Percentiles rank a stretch among this genome's conserved stretches.
Evolutionary conservation across 768 basidiomycete species (phyloP).

Genomic region (Xerocomellus chrysenteron): DNA sequence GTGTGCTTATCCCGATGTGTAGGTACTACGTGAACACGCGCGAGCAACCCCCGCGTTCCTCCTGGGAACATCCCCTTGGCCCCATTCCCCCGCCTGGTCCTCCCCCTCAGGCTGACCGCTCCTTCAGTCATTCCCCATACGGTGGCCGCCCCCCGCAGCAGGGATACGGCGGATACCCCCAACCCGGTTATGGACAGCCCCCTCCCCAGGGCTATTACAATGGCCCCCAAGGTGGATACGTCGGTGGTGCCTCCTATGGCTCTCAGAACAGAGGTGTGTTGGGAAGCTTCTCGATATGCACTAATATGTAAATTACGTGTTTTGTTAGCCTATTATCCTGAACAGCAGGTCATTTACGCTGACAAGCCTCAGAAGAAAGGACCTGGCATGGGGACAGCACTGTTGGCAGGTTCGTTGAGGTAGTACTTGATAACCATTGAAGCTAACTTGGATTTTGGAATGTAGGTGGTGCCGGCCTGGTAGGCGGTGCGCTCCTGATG

Average conservation of each 20-base stretch:
- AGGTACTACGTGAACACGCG: constrained; percentile 81
- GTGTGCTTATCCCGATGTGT: constrained; percentile 1
- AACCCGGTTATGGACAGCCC: neutral
- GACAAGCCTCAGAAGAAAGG: constrained; percentile 45
- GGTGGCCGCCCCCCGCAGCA: constrained; percentile 6
- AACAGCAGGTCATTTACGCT: constrained; percentile 34
- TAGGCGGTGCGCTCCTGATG: constrained; percentile 59
- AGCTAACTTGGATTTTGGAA: constrained; percentile 4
- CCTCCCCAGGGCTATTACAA: constrained; percentile 19
- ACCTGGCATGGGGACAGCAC: constrained; percentile 48
- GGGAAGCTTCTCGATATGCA: neutral
- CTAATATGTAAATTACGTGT: constrained; percentile 2
- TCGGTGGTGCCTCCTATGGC: constrained; percentile 5
- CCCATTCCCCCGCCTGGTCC: constrained; percentile 40
- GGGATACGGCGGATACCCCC: constrained; percentile 26
- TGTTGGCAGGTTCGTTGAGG: constrained; percentile 43
- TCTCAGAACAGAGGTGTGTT: constrained; percentile 25
- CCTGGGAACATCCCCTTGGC: constrained; percentile 72
- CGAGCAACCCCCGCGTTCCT: constrained; percentile 59
- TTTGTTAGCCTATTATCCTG: constrained; percentile 33
- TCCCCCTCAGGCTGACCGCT: constrained; percentile 34
- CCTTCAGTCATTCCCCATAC: constrained; percentile 33
- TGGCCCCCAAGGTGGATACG: constrained; percentile 16
- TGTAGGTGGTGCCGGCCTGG: constrained; percentile 59
- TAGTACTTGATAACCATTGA: neutral